These are phyloP conservation scores for Citrus maxima DNA, from an alignment of 345 rosid genomes.

Conservation along the genomic window DNA sequence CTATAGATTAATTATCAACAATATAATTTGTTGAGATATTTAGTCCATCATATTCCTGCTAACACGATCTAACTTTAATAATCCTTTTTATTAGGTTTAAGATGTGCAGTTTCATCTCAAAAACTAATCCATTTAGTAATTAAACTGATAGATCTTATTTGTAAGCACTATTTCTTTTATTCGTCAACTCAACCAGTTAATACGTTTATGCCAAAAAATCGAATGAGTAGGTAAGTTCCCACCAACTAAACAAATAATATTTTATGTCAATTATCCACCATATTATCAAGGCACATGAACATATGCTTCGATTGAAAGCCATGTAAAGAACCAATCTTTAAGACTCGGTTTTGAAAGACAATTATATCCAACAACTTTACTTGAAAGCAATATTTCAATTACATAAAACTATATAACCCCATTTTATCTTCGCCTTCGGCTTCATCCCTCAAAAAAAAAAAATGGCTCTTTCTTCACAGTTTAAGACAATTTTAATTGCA, in stretches of 20 bases:
- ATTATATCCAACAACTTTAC: constrained; percentile 23
- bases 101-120: no score
- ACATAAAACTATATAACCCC: constrained; percentile 27
- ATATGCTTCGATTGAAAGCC: constrained; percentile 28
- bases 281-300: not conserved
- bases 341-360: constrained; percentile 23
- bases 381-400: constrained; percentile 38
- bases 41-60: no score
- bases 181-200: no score
- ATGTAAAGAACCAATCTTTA: constrained; percentile 39
- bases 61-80: no score
- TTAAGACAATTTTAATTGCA: constrained; percentile 29
- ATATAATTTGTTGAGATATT: no score
- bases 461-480: constrained; percentile 31
- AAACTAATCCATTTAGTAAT: no score
- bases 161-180: no score
- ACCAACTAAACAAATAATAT: not conserved
- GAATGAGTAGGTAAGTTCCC: not conserved
- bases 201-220: no score
- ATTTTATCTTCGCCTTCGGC: not conserved
- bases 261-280: not conserved
- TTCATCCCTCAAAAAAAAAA: constrained; percentile 17
- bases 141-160: no score
- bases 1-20: no score
- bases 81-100: no score